Percentiles rank a stretch among this genome's conserved stretches.
phyloP scores from a whole-genome alignment of 192 early-diverging fungal genomes.

The Globomyces pollinis-pini region DNA sequence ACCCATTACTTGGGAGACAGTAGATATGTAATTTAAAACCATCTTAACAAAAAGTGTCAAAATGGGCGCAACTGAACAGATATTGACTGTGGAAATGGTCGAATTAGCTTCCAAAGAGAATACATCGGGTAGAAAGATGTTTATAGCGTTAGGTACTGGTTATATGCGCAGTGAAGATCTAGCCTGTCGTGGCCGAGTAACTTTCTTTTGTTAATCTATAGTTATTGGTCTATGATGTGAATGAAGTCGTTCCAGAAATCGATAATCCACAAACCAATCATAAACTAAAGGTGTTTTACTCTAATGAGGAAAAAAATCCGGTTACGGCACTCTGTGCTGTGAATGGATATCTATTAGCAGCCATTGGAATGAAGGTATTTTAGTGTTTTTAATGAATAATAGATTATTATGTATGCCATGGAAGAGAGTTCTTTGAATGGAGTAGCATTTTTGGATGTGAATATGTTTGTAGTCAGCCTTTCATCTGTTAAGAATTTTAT shows the following conservation, averaged over 20 bases:
- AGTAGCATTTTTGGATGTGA: conserved; percentile 91
- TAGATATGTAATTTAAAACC: conserved; percentile 59
- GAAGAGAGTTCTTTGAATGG: conserved; percentile 72
- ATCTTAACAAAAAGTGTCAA: conserved; percentile 36
- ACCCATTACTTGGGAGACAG: conserved; percentile 90
- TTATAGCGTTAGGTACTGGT: conserved; percentile 82
- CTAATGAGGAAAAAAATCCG: conserved; percentile 77
- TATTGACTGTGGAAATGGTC: conserved; percentile 67
- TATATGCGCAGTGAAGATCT: conserved; percentile 87
- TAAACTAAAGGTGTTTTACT: conserved; percentile 75
- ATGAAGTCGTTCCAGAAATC: conserved; percentile 94
- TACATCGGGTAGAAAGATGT: conserved; percentile 71
- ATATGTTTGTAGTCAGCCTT: conserved; percentile 78
- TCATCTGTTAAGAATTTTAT: conserved; percentile 81
- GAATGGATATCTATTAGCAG: conserved; percentile 78
- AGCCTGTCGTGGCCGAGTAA: conserved; percentile 71
- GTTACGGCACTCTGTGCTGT: conserved; percentile 79
- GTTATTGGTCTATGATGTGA: conserved; percentile 88
- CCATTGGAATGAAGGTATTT: conserved; percentile 77
- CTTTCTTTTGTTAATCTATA: conserved; percentile 22
- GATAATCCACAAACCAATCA: conserved; percentile 91
- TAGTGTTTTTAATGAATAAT: conserved; percentile 36
- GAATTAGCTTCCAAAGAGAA: conserved; percentile 81
- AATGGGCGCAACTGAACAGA: conserved; percentile 79
- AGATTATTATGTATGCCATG: conserved; percentile 74